Evolutionary conservation across 768 basidiomycete species (phyloP).

Genomic region (Leccinum incarnatum): DNA sequence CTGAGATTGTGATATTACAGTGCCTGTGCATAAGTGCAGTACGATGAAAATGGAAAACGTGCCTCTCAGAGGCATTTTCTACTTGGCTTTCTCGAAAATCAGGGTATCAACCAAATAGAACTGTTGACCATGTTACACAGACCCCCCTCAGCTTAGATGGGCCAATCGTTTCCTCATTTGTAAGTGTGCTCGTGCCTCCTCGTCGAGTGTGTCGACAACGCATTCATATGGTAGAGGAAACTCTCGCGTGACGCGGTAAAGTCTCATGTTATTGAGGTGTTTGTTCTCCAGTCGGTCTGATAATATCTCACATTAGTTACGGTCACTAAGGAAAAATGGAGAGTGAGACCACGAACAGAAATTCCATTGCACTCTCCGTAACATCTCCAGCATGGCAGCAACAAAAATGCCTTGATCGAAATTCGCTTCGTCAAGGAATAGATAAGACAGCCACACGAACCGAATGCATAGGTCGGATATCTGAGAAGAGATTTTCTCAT

Average conservation of each 20-base stretch:
- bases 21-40: not conserved
- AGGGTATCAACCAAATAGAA: not conserved
- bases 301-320: slow-evolving; percentile 21
- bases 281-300: slow-evolving; percentile 85
- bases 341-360: slow-evolving; percentile 55
- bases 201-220: slow-evolving; percentile 45
- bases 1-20: not conserved
- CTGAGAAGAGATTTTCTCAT: slow-evolving; percentile 35
- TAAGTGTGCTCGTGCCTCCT: slow-evolving; percentile 30
- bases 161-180: slow-evolving; percentile 15
- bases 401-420: slow-evolving; percentile 63
- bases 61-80: not conserved
- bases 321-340: not conserved
- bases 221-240: slow-evolving; percentile 71
- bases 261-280: slow-evolving; percentile 90
- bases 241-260: slow-evolving; percentile 84
- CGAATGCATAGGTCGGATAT: slow-evolving; percentile 70
- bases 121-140: not conserved
- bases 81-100: no score
- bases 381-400: slow-evolving; percentile 67
- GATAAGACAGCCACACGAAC: slow-evolving; percentile 81
- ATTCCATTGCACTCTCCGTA: slow-evolving; percentile 89
- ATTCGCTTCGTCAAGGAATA: slow-evolving; percentile 50
- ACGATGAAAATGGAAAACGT: not conserved
- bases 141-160: slow-evolving; percentile 17